Conservation (phyloP, 305 asterid species). For the Stenogyne calaminthoides region DNA sequence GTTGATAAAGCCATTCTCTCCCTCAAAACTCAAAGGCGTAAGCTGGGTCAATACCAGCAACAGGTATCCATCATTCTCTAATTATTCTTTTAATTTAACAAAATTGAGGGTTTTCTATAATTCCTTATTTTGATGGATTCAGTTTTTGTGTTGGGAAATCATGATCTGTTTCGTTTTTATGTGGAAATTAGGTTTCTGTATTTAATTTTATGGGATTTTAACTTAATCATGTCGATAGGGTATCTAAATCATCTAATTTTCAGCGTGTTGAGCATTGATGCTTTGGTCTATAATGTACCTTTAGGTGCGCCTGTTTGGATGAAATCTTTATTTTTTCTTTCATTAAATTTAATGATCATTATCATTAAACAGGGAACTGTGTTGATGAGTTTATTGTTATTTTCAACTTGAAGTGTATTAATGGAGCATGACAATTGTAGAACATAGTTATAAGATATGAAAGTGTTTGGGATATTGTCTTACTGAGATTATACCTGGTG, state of each 20-base stretch:
- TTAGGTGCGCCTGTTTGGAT: slow-evolving; percentile 2
- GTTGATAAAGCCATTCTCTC: slow-evolving; percentile 92
- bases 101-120: not conserved
- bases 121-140: slow-evolving; percentile 3
- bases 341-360: too few relatives aligned
- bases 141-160: slow-evolving; percentile 11
- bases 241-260: slow-evolving; percentile 7
- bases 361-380: too few relatives aligned
- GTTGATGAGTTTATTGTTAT: too few relatives aligned
- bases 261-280: not conserved
- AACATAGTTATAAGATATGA: not conserved
- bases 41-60: slow-evolving; percentile 89
- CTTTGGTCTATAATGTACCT: not conserved
- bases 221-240: not conserved
- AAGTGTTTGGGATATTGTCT: not conserved
- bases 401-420: not conserved
- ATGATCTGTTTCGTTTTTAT: not conserved
- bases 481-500: not conserved
- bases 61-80: slow-evolving; percentile 39
- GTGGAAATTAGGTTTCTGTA: too few relatives aligned
- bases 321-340: not conserved
- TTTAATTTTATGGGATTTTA: slow-evolving; percentile 6
- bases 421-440: not conserved
- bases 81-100: not conserved
- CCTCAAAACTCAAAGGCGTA: slow-evolving; percentile 95